These are phyloP conservation scores for Lophiostoma macrostomum DNA, from an alignment of 495 filamentous ascomycete genomes.

Conservation along the genomic window DNA sequence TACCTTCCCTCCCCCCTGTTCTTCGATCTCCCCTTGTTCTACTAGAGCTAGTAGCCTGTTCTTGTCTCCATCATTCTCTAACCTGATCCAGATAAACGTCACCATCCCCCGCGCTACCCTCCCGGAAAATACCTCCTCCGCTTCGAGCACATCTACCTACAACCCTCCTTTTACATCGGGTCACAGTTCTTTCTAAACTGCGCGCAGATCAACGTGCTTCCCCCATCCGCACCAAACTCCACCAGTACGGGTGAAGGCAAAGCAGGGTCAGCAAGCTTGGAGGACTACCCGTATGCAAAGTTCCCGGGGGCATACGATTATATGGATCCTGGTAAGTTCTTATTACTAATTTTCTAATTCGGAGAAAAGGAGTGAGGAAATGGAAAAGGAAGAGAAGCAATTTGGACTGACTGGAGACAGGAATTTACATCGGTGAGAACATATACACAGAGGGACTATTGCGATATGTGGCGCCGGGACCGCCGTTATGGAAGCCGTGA, in stretches of 20 bases:
- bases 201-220: neutral
- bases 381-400: too few species aligned
- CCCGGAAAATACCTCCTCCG: constrained; percentile 1
- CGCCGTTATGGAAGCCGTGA: too few species aligned
- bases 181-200: constrained; percentile 1
- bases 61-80: neutral
- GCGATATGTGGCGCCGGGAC: too few species aligned
- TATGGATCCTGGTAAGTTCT: neutral
- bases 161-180: neutral
- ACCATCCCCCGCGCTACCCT: neutral
- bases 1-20: too few species aligned
- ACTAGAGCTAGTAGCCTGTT: neutral
- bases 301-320: constrained; percentile 1
- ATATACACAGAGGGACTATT: too few species aligned
- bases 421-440: too few species aligned
- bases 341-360: neutral
- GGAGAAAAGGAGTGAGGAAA: too few species aligned
- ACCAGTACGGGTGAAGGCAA: too few species aligned
- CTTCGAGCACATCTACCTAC: neutral
- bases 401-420: too few species aligned
- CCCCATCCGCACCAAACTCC: neutral
- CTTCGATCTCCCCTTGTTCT: too few species aligned
- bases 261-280: too few species aligned
- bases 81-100: neutral
- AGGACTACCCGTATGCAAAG: neutral